Evolutionary conservation across 2,329 filamentous ascomycete species (phyloP).

Genomic region (Keithomyces neogunnii): DNA sequence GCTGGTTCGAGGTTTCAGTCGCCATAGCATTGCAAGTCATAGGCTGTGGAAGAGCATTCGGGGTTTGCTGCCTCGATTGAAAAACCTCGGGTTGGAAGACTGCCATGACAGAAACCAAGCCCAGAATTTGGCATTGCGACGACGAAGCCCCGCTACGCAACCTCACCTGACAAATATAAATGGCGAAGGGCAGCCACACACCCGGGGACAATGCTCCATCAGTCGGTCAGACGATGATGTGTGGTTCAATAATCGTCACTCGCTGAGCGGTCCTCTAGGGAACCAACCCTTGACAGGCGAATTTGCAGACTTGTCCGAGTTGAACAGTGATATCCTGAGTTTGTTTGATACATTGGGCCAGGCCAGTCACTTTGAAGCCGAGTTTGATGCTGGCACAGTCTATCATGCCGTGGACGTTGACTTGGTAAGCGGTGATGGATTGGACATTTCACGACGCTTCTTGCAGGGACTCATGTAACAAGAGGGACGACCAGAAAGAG

Average conservation of each 20-base stretch:
- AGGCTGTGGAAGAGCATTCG: conserved; percentile 28
- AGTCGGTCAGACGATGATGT: background rate
- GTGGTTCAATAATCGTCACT: conserved; percentile 2
- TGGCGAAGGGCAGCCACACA: background rate
- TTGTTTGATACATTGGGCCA: conserved; percentile 27
- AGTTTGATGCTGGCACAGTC: conserved; percentile 6
- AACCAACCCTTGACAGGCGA: conserved; percentile 4
- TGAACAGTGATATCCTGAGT: conserved; percentile 25
- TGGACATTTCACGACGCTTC: conserved; percentile 36
- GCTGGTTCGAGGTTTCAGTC: conserved; percentile 23
- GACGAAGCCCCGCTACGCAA: background rate
- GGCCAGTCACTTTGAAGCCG: conserved; percentile 14
- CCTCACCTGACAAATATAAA: background rate
- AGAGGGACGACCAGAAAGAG: conserved; percentile 26
- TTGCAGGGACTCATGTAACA: conserved; percentile 35
- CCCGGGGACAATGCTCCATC: background rate
- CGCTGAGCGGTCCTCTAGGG: background rate
- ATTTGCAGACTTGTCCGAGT: conserved; percentile 23
- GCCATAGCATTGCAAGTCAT: conserved; percentile 21
- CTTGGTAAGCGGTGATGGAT: conserved; percentile 39
- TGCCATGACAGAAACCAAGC: conserved; percentile 5
- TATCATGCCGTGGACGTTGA: conserved; percentile 15
- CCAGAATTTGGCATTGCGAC: background rate
- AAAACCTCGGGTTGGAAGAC: conserved; percentile 15
- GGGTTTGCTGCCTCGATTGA: conserved; percentile 22